Evolutionary conservation across 495 filamentous ascomycete genomes (phyloP).

Genomic region (Lasiosphaeriaceae sp.): DNA sequence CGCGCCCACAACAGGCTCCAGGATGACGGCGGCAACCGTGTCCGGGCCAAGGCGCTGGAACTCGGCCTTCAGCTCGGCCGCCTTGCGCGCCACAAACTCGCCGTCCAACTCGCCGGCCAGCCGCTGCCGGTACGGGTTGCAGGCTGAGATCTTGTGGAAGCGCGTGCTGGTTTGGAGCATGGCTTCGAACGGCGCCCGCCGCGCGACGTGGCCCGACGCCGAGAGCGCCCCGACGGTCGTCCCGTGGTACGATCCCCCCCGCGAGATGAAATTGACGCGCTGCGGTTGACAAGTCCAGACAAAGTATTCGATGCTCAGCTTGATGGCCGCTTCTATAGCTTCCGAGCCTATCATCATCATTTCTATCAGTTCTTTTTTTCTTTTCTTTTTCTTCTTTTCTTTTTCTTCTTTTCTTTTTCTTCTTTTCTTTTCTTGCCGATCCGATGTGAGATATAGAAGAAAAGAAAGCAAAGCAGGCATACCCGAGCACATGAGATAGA

Average conservation of each 20-base stretch:
- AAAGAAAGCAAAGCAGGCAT: no score
- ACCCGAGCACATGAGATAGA: conserved; percentile 54
- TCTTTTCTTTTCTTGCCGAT: no score
- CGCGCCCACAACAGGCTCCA: conserved; percentile 59
- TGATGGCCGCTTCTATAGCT: conserved; percentile 67
- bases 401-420: background rate
- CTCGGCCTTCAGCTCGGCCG: conserved; percentile 60
- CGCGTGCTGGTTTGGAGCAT: conserved; percentile 49
- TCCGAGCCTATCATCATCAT: conserved; percentile 52
- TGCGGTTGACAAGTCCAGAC: conserved; percentile 37
- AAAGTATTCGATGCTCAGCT: conserved; percentile 61
- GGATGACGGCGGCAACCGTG: conserved; percentile 65
- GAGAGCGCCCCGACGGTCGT: conserved; percentile 61
- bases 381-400: background rate
- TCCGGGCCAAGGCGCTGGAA: conserved; percentile 60
- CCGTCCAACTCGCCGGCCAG: conserved; percentile 26
- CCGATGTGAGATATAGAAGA: no score
- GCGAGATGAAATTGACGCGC: conserved; percentile 54
- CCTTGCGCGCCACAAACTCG: conserved; percentile 24
- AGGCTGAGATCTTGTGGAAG: conserved; percentile 60
- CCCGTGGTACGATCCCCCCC: conserved; percentile 68
- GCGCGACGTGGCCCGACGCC: conserved; percentile 53
- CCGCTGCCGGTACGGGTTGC: conserved; percentile 35
- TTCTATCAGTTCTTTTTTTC: background rate
- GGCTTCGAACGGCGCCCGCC: conserved; percentile 55